Evolutionary conservation across 2,329 filamentous ascomycete species (phyloP).

Genomic region (Colletotrichum nymphaeae): DNA sequence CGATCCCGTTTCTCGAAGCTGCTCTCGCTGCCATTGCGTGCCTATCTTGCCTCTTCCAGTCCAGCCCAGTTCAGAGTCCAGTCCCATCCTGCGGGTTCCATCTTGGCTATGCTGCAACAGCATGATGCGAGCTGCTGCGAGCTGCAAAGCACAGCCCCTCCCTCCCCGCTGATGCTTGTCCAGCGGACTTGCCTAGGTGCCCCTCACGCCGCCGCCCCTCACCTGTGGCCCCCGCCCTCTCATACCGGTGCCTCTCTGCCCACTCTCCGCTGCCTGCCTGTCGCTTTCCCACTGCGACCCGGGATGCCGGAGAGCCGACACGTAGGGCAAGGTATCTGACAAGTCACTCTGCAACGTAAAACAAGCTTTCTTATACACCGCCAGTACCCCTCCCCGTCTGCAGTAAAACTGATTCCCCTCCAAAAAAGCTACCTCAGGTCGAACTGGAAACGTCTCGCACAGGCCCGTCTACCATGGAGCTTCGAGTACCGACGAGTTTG

Average conservation of each 20-base stretch:
- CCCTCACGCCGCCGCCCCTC: slow-evolving; percentile 9
- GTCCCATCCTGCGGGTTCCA: not conserved
- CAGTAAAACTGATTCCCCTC: not conserved
- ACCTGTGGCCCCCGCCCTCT: not conserved
- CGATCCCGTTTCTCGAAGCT: slow-evolving; percentile 10
- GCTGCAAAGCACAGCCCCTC: slow-evolving; percentile 28
- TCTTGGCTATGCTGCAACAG: slow-evolving; percentile 17
- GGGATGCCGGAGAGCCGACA: slow-evolving; percentile 17
- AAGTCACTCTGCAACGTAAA: not conserved
- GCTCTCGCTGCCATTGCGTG: not conserved
- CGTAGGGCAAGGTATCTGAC: not conserved
- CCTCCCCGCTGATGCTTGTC: slow-evolving; percentile 12
- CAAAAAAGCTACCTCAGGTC: not conserved
- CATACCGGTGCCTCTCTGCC: not conserved
- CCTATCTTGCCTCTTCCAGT: not conserved
- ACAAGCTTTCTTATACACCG: not conserved
- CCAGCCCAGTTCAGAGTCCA: not conserved
- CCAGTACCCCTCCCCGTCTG: not conserved
- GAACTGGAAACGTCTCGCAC: slow-evolving; percentile 35
- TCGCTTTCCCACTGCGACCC: slow-evolving; percentile 8
- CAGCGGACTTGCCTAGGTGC: not conserved
- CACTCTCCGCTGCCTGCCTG: not conserved
- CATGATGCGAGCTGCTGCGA: slow-evolving; percentile 17
- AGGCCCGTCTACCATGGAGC: not conserved
- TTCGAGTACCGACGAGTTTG: slow-evolving; percentile 11